These are phyloP conservation scores for Penicillium hordei DNA, from an alignment of 2,329 filamentous ascomycete species.

Conservation along the genomic window DNA sequence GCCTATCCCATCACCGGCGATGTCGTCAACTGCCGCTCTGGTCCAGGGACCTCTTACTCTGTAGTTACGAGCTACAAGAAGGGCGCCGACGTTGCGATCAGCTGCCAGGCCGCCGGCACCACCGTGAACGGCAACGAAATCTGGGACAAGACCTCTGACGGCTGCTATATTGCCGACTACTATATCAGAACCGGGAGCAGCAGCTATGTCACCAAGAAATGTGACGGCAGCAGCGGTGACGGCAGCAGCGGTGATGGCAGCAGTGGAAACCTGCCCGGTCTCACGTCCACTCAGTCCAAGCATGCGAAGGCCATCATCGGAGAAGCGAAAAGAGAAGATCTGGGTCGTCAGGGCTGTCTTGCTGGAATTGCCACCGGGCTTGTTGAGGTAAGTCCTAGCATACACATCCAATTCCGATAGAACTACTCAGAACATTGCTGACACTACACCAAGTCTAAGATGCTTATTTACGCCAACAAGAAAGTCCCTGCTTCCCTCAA, in stretches of 20 bases:
- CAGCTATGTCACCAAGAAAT: conserved; percentile 17
- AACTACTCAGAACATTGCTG: neutral
- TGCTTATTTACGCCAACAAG: conserved; percentile 22
- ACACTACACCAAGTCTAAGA: conserved; percentile 12
- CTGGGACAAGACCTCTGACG: conserved; percentile 24
- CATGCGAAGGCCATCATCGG: conserved; percentile 22
- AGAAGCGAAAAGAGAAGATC: conserved; percentile 18
- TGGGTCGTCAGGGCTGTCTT: conserved; percentile 22
- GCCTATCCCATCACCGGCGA: conserved; percentile 18
- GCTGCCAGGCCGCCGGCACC: conserved; percentile 16
- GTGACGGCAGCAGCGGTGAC: conserved; percentile 1
- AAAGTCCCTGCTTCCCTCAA: conserved; percentile 22
- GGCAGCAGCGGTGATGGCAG: conserved; percentile 2
- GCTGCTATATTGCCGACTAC: conserved; percentile 23
- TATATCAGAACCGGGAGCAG: conserved; percentile 19
- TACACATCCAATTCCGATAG: neutral
- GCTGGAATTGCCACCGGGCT: conserved; percentile 24
- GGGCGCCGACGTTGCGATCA: conserved; percentile 11
- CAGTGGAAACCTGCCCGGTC: conserved; percentile 17
- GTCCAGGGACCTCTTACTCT: conserved; percentile 18
- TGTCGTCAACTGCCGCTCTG: conserved; percentile 21
- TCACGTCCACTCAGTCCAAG: conserved; percentile 19
- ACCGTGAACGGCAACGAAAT: conserved; percentile 15
- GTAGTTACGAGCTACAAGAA: conserved; percentile 18
- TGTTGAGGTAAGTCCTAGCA: conserved; percentile 17